Evolutionary conservation across 805 yeast species (phyloP).

Genomic region (Candida dajiaensis): DNA sequence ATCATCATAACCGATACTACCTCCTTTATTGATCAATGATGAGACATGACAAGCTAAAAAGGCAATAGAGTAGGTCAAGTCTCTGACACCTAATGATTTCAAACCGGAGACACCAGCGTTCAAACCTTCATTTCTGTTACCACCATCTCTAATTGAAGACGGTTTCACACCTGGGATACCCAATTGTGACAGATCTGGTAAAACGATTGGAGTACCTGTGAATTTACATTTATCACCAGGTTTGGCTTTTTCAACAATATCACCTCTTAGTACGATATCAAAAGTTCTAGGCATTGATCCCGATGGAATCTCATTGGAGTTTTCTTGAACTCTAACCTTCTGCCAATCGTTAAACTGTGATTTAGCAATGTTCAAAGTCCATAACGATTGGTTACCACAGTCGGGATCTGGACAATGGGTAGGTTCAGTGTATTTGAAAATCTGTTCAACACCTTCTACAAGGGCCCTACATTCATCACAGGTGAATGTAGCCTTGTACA

Average conservation of each 20-base stretch:
- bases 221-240: constrained; percentile 95
- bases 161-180: constrained; percentile 96
- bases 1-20: constrained; percentile 32
- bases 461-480: constrained; percentile 85
- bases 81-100: constrained; percentile 81
- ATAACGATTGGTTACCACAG: constrained; percentile 79
- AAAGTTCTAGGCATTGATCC: constrained; percentile 98
- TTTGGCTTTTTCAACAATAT: constrained; percentile 90
- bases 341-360: constrained; percentile 96
- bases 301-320: constrained; percentile 93
- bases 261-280: constrained; percentile 90
- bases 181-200: constrained; percentile 90
- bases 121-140: constrained; percentile 52
- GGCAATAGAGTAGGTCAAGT: constrained; percentile 85
- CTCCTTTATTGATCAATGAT: constrained; percentile 41
- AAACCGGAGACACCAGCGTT: constrained; percentile 87
- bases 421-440: constrained; percentile 91
- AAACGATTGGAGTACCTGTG: constrained; percentile 90
- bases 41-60: constrained; percentile 88
- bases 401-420: constrained; percentile 83
- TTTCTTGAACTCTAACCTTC: constrained; percentile 89
- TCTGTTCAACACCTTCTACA: constrained; percentile 87
- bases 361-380: constrained; percentile 80
- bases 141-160: constrained; percentile 64
- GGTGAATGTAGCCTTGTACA: constrained; percentile 77